Conservation (phyloP, 2,329 filamentous ascomycete species). For the Rhynchosporium graminicola region DNA sequence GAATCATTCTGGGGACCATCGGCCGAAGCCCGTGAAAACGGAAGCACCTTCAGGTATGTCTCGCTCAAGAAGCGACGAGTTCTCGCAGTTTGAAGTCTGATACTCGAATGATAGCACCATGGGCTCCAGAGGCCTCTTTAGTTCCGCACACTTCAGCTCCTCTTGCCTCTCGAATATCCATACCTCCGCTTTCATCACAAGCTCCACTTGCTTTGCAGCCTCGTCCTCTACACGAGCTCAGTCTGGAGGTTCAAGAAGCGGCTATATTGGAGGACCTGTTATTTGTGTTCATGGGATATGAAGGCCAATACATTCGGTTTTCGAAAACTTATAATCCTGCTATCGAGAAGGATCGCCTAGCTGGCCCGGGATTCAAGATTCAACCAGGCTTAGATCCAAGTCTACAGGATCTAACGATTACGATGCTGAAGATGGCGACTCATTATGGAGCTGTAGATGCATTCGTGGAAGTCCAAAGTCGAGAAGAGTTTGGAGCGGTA, state of each 20-base stretch:
- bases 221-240: constrained; percentile 66
- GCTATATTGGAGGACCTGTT: constrained; percentile 87
- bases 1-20: constrained; percentile 33
- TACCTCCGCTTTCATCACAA: constrained; percentile 73
- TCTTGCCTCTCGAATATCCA: constrained; percentile 51
- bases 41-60: constrained; percentile 53
- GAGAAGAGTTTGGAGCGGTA: constrained; percentile 89
- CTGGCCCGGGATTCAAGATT: constrained; percentile 79
- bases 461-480: constrained; percentile 91
- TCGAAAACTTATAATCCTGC: constrained; percentile 77
- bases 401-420: constrained; percentile 79
- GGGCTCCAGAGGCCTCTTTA: constrained; percentile 79
- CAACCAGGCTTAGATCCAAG: constrained; percentile 86
- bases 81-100: constrained; percentile 15
- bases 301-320: constrained; percentile 96
- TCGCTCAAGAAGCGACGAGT: not conserved
- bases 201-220: constrained; percentile 71
- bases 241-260: constrained; percentile 79
- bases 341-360: constrained; percentile 82
- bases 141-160: constrained; percentile 63
- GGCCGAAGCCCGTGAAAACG: constrained; percentile 43
- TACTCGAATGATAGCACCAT: constrained; percentile 48
- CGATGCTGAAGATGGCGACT: constrained; percentile 91
- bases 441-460: constrained; percentile 90
- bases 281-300: constrained; percentile 96